Conservation (phyloP, 2,329 filamentous ascomycete genomes). For the Pseudonectria buxi region DNA sequence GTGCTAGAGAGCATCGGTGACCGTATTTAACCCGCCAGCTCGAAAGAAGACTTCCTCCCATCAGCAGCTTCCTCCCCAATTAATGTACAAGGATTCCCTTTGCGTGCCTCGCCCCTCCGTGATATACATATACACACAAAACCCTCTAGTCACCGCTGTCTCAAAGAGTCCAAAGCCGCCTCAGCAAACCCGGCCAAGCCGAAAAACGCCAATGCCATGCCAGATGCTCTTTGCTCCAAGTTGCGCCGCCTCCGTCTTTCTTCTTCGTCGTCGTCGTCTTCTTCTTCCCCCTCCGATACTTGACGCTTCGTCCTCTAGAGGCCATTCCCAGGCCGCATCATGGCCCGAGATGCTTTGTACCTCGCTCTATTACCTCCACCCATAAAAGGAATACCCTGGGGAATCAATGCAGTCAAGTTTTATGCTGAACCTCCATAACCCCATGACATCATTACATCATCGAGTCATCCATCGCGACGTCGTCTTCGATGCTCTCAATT, state of each 20-base stretch:
- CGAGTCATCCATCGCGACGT: slow-evolving; percentile 62
- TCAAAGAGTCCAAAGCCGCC: slow-evolving; percentile 7
- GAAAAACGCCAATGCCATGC: slow-evolving; percentile 31
- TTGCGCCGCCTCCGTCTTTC: slow-evolving; percentile 9
- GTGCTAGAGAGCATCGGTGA: too few relatives aligned
- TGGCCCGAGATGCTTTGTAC: too few relatives aligned
- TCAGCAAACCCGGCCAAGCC: slow-evolving; percentile 13
- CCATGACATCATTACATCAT: slow-evolving; percentile 48
- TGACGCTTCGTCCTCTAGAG: too few relatives aligned
- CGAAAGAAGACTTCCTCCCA: too few relatives aligned
- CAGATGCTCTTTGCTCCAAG: slow-evolving; percentile 19
- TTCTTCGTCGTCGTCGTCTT: too few relatives aligned
- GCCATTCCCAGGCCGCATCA: too few relatives aligned
- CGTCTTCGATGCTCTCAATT: slow-evolving; percentile 84
- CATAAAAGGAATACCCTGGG: slow-evolving; percentile 10
- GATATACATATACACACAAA: slow-evolving; percentile 5
- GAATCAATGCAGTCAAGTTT: slow-evolving; percentile 13
- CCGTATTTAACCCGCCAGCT: too few relatives aligned
- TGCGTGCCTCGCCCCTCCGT: too few relatives aligned
- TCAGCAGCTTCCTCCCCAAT: too few relatives aligned
- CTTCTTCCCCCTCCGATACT: too few relatives aligned
- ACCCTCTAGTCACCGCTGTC: slow-evolving; percentile 13
- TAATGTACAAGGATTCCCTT: too few relatives aligned
- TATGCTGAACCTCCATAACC: slow-evolving; percentile 4
- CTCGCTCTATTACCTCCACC: too few relatives aligned